Evolutionary conservation across 1,139 yeast genomes (phyloP), one percentile per base, ranked within the genome.

Genomic region (Suhomyces chickasaworum): DNA sequence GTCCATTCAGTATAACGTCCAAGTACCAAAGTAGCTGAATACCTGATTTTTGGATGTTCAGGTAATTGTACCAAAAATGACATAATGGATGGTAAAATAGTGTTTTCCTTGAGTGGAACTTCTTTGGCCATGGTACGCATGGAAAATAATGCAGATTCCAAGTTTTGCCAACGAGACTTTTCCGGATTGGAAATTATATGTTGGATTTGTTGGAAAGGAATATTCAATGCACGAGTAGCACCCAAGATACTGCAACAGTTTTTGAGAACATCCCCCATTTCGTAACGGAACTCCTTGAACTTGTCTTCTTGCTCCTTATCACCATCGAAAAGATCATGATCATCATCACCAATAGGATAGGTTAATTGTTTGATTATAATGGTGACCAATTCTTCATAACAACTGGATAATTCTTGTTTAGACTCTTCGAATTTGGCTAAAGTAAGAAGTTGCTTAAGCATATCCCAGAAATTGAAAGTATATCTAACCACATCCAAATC

Each of bases 1-100:
- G 98, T 89, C 98, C 99, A 95, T 66, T 86, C 91, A 1, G 98
- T 89, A 65, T 93, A 93, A 57, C 99, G 77, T 7, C 99, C 99
- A 41, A 95, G 72, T 1, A 93, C 96, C 57, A 93, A 75, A 0
- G 97, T 89, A 1, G 96, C 93, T 3, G 98, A 95, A 59, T 93
- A 93, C 60, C 96, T 77, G 46, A 93, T 81, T 61, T 89, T 89
- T 17, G 87, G 85, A 59, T 89, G 93, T 56, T 88, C 95, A 0
- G 97, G 97, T 42, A 90, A 69, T 57, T 80, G 81, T 20, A 84
- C 78, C 39, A 89, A 69, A 50, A 76, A 66, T 39, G 80, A 76
- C 96, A 91, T 83, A 52, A 93, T 83, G 47, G 81, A 81, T 0
- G 98, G 97, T 53, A 93, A 68, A 5, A 87, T 79, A 33, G 74